phyloP scores from a whole-genome alignment of 768 basidiomycete species.

The Kwoniella mangroviensis region DNA sequence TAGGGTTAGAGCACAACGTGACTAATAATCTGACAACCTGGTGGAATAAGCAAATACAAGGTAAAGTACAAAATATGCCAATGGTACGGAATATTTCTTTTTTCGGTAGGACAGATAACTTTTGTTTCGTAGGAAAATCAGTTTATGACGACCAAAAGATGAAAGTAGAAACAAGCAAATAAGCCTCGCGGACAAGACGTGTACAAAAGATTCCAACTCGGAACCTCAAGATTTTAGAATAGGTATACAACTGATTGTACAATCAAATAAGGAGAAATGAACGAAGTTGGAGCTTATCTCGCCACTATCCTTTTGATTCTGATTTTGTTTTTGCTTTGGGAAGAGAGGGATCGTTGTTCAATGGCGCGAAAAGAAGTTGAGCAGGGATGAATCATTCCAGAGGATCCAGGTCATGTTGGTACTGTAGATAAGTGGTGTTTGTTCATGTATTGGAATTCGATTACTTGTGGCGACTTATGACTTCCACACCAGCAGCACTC shows the following conservation, averaged over 20 bases:
- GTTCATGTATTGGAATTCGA: neutral
- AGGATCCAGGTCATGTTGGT: no score
- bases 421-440: neutral
- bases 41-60: neutral
- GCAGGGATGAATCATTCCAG: no score
- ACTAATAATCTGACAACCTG: neutral
- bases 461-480: slow-evolving; percentile 48
- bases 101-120: neutral
- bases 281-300: no score
- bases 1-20: neutral
- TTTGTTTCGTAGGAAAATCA: neutral
- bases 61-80: neutral
- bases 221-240: neutral
- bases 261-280: no score
- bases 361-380: no score
- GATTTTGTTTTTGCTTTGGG: neutral
- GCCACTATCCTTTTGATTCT: neutral
- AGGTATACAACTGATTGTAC: neutral
- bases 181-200: neutral
- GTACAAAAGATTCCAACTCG: no score
- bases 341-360: neutral
- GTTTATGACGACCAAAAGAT: neutral
- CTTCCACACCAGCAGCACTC: slow-evolving; percentile 56
- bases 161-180: neutral
- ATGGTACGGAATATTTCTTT: neutral